A percentile compares a stretch with the other conserved stretches of the same genome.
Evolutionary conservation across 202 grass and related monocot species (phyloP).

Genomic region (Brachypodium distachyon): DNA sequence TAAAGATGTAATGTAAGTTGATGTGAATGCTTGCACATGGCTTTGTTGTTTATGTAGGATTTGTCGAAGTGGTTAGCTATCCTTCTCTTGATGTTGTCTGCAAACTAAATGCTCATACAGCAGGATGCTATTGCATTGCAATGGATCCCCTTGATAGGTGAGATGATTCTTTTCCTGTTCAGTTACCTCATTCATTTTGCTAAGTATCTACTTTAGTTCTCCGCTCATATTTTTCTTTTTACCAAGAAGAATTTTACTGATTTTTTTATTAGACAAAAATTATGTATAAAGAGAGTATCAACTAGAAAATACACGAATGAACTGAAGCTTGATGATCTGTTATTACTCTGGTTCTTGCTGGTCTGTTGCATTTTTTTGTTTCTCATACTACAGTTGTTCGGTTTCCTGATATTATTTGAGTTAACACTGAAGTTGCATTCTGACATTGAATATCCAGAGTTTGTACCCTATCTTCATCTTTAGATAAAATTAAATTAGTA

Average conservation of each 20-base stretch:
- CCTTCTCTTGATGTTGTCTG: constrained; percentile 56
- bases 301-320: not conserved
- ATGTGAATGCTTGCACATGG: not conserved
- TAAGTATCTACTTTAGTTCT: not conserved
- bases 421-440: not conserved
- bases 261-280: no score
- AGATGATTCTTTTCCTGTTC: not conserved
- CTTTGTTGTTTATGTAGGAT: constrained; percentile 44
- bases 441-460: not conserved
- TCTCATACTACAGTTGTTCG: not conserved
- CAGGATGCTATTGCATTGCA: constrained; percentile 97
- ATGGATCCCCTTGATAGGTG: constrained; percentile 97
- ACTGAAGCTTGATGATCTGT: not conserved
- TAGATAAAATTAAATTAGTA: not conserved
- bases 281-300: no score
- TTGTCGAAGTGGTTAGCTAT: constrained; percentile 80
- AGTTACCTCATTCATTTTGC: not conserved
- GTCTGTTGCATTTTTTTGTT: not conserved
- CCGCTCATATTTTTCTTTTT: no score
- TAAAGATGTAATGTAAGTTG: not conserved
- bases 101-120: constrained; percentile 94
- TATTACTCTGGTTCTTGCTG: not conserved
- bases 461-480: not conserved
- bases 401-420: not conserved
- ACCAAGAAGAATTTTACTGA: no score